Evolutionary conservation across 202 grass and related monocot species (phyloP), one percentile per base, ranked within the genome.

Genomic region (Elaeis oleifera): DNA sequence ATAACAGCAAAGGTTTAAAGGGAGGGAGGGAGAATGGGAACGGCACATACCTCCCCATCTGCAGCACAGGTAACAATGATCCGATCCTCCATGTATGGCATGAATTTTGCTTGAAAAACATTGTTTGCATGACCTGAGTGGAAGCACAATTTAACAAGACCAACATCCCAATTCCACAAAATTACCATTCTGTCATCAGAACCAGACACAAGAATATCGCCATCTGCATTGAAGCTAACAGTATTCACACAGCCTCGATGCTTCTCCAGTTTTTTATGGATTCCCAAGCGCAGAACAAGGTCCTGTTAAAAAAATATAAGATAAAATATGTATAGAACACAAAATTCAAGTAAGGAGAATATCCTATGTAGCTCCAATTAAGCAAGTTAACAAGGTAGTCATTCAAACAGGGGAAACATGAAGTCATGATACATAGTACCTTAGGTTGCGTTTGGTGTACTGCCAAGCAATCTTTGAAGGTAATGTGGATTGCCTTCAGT

Each of bases 31-130:
- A 39, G 36, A 39, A 13, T 13, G 9, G 36, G 61, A 60, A 49
- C 9, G 6, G 49, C 20, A 25, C 58, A 15, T 80, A 90, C 87
- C 87, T 91, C 74, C 49, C 92, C 87, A 83, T 97, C 84, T 28
- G 92, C 84, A 72, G 77, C 82, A 61, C 87, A 97, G 18, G 92
- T 91, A 54, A 91, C 77, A 5, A 91, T 80, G 6, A 75, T 82
- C 19, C 49, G 74, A 66, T 97, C 87, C 2, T 83, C 54, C 6
- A 74, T 85, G 27, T 80, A 89, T 1, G 84, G 84, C 84, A 96
- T 96, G 74, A 91, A 97, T 26, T 71, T 51, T 17, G 87, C 84
- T 79, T 96, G 87, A 72, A 91, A 91, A 48, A 96, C 76, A 36
- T 91, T 91, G 56, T 68, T 63, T 1, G 44, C 66, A 78, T 91